Base-by-base conservation (phyloP, 2,329 filamentous ascomycete species). In the Sporothrix schenckii region DNA sequence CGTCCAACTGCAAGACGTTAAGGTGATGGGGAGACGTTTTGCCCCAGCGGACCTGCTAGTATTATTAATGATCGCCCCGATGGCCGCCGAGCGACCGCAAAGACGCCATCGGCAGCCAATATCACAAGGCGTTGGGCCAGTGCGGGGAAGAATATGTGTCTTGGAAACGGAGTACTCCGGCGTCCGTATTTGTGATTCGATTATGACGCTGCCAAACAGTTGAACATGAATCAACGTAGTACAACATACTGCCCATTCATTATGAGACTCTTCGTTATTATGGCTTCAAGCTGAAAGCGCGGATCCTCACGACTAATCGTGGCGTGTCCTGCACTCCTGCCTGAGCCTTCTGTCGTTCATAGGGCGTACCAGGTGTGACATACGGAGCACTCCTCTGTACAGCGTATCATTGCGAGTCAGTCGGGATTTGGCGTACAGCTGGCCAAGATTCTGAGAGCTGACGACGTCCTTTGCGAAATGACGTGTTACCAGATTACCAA, bases 41-140 rank as follows among this genome's bases (percentile, higher is more conserved):
- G 44, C 19, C 61, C 61, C 44, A 34, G 13, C 11, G 41, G 14
- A 24, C 14, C 44, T 47, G 9, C 27, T 34, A 39, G 63, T 66
- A 66, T 66, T 66, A 66, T 66, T 66, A 66, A 66, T 66, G 47
- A 39, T 52, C 47, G 19, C 27, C 63, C 39, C 58, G 21, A 63
- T 27, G n/a, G 34, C n/a, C 30, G 56, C 19, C 34, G 11, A 63
- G 39, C 5, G n/a, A 39, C 30, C 2, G 27, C 61, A 65, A 49
- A 66, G 63, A 66, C 63, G 63, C 63, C 63, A 66, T 66, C 47
- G 47, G 19, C 27, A 66, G 63, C 63, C 63, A 39, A 66, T 39
- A 66, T 53, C 63, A 52, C 63, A 66, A 44, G 27, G 44, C 44
- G 14, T 4, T 39, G 16, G 24, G n/a, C n/a, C 14, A 14, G 58